phyloP scores from a whole-genome alignment of 2,329 filamentous ascomycete species.

The Aureobasidium sp. region DNA sequence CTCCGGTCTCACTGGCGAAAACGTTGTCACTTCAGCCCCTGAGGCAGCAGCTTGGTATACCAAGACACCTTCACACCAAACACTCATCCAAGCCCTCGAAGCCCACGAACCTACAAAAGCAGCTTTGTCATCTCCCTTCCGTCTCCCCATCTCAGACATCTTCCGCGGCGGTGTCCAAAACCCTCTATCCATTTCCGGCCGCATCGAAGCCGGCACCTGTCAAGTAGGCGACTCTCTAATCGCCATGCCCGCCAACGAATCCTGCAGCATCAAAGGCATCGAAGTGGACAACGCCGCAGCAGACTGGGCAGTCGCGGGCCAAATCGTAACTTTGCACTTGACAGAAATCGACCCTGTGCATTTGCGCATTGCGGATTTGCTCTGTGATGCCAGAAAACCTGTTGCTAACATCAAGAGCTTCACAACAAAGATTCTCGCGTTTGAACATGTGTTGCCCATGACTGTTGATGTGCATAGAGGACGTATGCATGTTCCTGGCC shows the following conservation, averaged over 20 bases:
- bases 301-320: slow-evolving; percentile 89
- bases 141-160: slow-evolving; percentile 80
- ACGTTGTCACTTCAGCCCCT: slow-evolving; percentile 57
- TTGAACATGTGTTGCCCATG: slow-evolving; percentile 84
- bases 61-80: slow-evolving; percentile 43
- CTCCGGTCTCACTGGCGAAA: slow-evolving; percentile 81
- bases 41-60: slow-evolving; percentile 62
- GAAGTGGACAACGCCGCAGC: slow-evolving; percentile 63
- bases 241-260: slow-evolving; percentile 73
- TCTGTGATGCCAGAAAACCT: slow-evolving; percentile 60
- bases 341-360: slow-evolving; percentile 72
- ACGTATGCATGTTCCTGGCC: slow-evolving; percentile 67
- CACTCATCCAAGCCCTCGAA: slow-evolving; percentile 77
- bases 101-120: slow-evolving; percentile 60
- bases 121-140: slow-evolving; percentile 67
- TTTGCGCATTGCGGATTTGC: slow-evolving; percentile 68
- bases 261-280: slow-evolving; percentile 71
- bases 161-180: slow-evolving; percentile 73
- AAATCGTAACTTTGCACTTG: slow-evolving; percentile 79
- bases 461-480: slow-evolving; percentile 83
- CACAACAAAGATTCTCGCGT: slow-evolving; percentile 76
- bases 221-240: slow-evolving; percentile 77
- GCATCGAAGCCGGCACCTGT: slow-evolving; percentile 73
- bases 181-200: slow-evolving; percentile 75
- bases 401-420: slow-evolving; percentile 66